These are phyloP conservation scores for Fomitopsis serialis DNA, from an alignment of 768 basidiomycete genomes.

Conservation along the genomic window DNA sequence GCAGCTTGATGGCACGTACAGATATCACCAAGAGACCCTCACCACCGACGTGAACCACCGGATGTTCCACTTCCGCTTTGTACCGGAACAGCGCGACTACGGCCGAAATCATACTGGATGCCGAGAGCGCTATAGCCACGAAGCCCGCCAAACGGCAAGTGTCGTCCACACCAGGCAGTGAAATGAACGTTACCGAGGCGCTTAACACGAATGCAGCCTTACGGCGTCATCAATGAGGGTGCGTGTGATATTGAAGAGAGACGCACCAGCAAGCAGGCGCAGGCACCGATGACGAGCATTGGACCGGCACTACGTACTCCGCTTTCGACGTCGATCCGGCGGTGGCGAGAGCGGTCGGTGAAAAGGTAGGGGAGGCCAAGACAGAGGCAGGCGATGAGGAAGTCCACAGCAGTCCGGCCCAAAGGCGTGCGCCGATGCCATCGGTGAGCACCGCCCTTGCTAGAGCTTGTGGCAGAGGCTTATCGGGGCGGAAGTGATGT, in stretches of 20 bases:
- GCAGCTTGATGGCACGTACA: conserved; percentile 21
- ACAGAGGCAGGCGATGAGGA: conserved; percentile 59
- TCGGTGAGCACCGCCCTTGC: conserved; percentile 17
- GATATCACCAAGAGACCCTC: conserved; percentile 55
- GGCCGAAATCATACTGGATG: conserved; percentile 63
- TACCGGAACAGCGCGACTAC: conserved; percentile 65
- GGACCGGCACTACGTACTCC: conserved; percentile 44
- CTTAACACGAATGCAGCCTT: conserved; percentile 80
- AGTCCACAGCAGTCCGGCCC: conserved; percentile 46
- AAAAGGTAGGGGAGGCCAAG: conserved; percentile 80
- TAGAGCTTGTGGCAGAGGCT: conserved; percentile 56
- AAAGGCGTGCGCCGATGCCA: conserved; percentile 34
- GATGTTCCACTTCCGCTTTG: conserved; percentile 59
- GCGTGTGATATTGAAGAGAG: background rate
- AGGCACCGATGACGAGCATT: conserved; percentile 59
- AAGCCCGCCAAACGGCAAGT: conserved; percentile 60
- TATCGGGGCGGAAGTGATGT: conserved; percentile 61
- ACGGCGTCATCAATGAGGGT: conserved; percentile 3
- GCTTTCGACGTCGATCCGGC: conserved; percentile 56
- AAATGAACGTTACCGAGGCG: conserved; percentile 76
- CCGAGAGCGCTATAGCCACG: conserved; percentile 63
- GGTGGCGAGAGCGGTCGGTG: conserved; percentile 44
- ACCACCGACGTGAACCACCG: conserved; percentile 36
- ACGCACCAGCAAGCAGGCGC: conserved; percentile 30
- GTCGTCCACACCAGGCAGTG: conserved; percentile 68